These are phyloP conservation scores for Seiridium unicorne DNA, from an alignment of 2,329 filamentous ascomycete genomes.

Conservation along the genomic window DNA sequence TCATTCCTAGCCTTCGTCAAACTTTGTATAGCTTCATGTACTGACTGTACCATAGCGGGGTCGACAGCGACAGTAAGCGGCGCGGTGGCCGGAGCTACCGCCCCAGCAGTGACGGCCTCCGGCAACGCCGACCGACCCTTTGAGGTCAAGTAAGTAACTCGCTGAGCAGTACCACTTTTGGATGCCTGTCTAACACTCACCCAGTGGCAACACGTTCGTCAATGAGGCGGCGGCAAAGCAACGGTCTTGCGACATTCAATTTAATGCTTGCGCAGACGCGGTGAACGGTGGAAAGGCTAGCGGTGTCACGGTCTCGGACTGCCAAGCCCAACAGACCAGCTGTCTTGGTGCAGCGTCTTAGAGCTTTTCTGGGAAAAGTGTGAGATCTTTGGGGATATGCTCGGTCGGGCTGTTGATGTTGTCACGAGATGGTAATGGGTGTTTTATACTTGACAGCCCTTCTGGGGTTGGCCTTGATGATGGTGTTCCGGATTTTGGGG, in stretches of 20 bases:
- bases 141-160: slow-evolving; percentile 51
- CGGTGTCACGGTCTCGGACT: slow-evolving; percentile 46
- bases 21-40: not conserved
- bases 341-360: slow-evolving; percentile 12
- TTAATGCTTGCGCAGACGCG: slow-evolving; percentile 57
- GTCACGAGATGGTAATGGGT: not conserved
- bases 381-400: not conserved
- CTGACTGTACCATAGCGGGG: slow-evolving; percentile 1
- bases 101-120: slow-evolving; percentile 47
- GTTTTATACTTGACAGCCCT: not conserved
- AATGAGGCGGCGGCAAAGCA: slow-evolving; percentile 54
- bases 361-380: slow-evolving; percentile 5
- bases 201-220: slow-evolving; percentile 48
- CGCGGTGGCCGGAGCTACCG: slow-evolving; percentile 50
- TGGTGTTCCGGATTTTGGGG: not conserved
- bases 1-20: not conserved
- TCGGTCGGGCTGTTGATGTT: not conserved
- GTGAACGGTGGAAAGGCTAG: slow-evolving; percentile 47
- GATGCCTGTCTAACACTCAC: not conserved
- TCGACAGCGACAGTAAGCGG: not conserved
- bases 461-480: not conserved
- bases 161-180: not conserved
- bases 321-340: slow-evolving; percentile 45
- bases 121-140: slow-evolving; percentile 52
- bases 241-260: slow-evolving; percentile 62